A percentile compares a stretch with the other conserved stretches of the same genome.
Evolutionary conservation across 2,329 filamentous ascomycete genomes (phyloP).

Genomic region (Emmonsiellopsis sp.): DNA sequence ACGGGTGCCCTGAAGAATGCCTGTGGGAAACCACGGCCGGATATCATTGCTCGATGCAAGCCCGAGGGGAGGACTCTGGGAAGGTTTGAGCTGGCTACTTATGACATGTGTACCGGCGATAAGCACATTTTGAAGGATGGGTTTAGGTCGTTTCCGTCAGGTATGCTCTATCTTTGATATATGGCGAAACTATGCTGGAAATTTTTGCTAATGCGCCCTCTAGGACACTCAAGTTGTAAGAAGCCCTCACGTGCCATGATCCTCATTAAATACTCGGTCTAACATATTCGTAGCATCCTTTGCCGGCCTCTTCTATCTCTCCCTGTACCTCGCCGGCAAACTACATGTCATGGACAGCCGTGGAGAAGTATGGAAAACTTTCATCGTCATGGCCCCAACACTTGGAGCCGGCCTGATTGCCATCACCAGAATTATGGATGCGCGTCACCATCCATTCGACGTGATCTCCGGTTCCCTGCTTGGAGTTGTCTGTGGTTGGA

Average conservation of each 20-base stretch:
- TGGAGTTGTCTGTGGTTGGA: conserved; percentile 43
- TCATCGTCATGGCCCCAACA: conserved; percentile 44
- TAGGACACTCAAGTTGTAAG: conserved; percentile 43
- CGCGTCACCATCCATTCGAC: conserved; percentile 52
- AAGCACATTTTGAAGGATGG: conserved; percentile 47
- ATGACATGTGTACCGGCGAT: conserved; percentile 18
- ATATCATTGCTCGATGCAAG: conserved; percentile 48
- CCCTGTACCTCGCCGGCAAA: conserved; percentile 50
- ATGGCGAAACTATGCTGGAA: background rate
- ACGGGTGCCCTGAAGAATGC: conserved; percentile 50
- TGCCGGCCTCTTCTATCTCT: conserved; percentile 50
- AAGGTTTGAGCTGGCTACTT: conserved; percentile 7
- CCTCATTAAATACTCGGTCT: conserved; percentile 7
- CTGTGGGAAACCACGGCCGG: conserved; percentile 50
- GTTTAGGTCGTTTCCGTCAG: conserved; percentile 50
- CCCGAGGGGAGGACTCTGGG: conserved; percentile 29
- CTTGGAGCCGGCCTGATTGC: conserved; percentile 47
- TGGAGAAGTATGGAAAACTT: conserved; percentile 51
- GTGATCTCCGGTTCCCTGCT: conserved; percentile 47
- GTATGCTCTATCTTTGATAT: conserved; percentile 17
- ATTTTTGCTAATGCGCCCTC: conserved; percentile 7
- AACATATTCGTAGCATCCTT: conserved; percentile 39
- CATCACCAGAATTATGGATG: conserved; percentile 52
- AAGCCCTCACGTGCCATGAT: conserved; percentile 12
- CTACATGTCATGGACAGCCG: conserved; percentile 51